phyloP scores from a whole-genome alignment of 305 asterid genomes.

The Plantago rigida region DNA sequence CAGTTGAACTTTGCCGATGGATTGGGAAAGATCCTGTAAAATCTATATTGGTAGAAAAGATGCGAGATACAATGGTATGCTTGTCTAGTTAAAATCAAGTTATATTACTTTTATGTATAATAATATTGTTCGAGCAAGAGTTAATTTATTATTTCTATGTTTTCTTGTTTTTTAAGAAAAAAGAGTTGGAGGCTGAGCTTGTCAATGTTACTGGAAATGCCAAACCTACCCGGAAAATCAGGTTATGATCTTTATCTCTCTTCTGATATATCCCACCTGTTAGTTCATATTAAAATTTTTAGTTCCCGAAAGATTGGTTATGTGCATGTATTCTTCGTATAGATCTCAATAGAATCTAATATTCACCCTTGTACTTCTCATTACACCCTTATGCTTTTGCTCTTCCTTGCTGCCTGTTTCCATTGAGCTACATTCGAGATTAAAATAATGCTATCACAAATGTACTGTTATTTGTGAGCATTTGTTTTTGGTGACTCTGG shows the following conservation, averaged over 20 bases:
- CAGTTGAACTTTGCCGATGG: constrained; percentile 98
- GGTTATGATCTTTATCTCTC: constrained; percentile 35
- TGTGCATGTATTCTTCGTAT: too few species aligned
- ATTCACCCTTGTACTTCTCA: not conserved
- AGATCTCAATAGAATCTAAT: too few species aligned
- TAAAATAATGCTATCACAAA: not conserved
- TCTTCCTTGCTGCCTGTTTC: not conserved
- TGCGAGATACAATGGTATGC: constrained; percentile 97
- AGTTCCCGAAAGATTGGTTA: not conserved
- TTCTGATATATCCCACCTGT: not conserved
- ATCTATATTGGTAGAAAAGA: constrained; percentile 87
- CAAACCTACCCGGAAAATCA: constrained; percentile 86
- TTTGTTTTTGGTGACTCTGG: constrained; percentile 8
- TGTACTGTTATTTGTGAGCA: constrained; percentile 4
- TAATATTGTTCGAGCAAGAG: constrained; percentile 11
- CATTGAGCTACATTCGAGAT: constrained; percentile 13
- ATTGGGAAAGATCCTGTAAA: constrained; percentile 95
- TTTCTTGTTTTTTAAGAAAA: constrained; percentile 46
- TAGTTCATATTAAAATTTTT: too few species aligned
- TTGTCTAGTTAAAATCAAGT: constrained; percentile 9
- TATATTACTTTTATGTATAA: constrained; percentile 7
- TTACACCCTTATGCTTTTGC: not conserved
- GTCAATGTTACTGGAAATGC: constrained; percentile 80
- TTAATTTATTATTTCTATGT: constrained; percentile 14
- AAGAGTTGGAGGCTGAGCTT: constrained; percentile 95